Evolutionary conservation across 257 asterid species (phyloP), one percentile per base, ranked within the genome.

Genomic region (Marsdenia floribunda): DNA sequence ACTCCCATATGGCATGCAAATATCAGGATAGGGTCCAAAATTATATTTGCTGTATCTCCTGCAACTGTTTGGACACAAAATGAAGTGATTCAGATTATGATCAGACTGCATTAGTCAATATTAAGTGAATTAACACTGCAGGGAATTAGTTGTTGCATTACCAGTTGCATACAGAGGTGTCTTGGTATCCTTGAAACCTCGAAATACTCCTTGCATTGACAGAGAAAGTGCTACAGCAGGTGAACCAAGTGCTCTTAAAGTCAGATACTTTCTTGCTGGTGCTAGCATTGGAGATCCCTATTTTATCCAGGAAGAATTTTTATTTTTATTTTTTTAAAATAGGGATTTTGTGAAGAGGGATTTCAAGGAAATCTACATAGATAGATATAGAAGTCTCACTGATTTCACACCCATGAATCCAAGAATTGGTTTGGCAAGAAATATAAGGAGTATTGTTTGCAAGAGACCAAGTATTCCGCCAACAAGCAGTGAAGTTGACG

Each of bases 191-290:
- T 95, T 95, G 49, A 95, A 87, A 49, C 99, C 99, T 6, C 99
- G 92, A 76, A 95, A 95, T 53, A 90, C 88, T 0, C 99, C 99
- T 83, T 95, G 99, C 97, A 90, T 92, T n/a, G 99, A 93, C 75
- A 95, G 78, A n/a, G 98, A 93, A 52, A 95, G 93, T 52, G 93
- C 97, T 24, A 95, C 96, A 11, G 99, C 99, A 4, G 98, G 99
- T 7, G 99, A 96, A 42, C 98, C 99, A 3, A 95, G 85, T 68
- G 99, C 87, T 83, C 98, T 84, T 63, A 94, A 77, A 15, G 85
- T 85, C 63, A 94, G 82, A 79, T 92, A 95, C 87, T 87, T 90
- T 6, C 11, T 77, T 59, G 97, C 99, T 1, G 96, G 96, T 13
- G 76, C 60, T 16, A 90, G 80, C 98, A 95, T 95, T 38, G 96